Base-by-base conservation (phyloP, 352 stramenopile species). In the Phytopythium chamaehyphon region DNA sequence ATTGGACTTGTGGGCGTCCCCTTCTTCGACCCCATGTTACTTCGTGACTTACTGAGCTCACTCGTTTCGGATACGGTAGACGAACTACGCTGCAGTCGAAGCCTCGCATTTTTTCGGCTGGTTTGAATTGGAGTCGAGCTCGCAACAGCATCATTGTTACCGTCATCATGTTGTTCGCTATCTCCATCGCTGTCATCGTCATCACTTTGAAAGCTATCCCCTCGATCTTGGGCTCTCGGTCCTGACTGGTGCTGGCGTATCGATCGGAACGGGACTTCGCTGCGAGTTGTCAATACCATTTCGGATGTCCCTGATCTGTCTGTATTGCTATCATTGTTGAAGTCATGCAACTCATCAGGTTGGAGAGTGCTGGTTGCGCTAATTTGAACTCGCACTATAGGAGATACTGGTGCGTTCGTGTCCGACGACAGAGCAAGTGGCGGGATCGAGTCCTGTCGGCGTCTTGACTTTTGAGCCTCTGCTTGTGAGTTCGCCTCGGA, bases 1-100 rank as follows among this genome's bases (percentile, higher is more conserved):
- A 58, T 45, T 11, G 47, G 44, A 36, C 51, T 65, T n/a, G 59
- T 55, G 18, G 40, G 62, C 11, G 47, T 51, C 1, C 55, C 56
- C 2, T 52, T 55, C 11, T 44, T 69, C 6, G 21, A 33, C 47
- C 12, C 22, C 19, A n/a, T 19, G 7, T 40, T 48, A 14, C n/a
- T 26, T 44, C n/a, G 28, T 12, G 21, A 31, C 22, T 51, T 35
- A 39, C 10, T 23, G 31, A 9, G 12, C 23, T 23, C 19, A 22
- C 3, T 49, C 12, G 38, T 35, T n/a, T 21, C 26, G 12, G 19
- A 28, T 14, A 40, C 18, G 3, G 19, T 51, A 14, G 45, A 51
- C 19, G 28, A 15, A 9, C 23, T 28, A 21, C 45, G 45, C 31
- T 42, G 28, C 10, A 51, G 14, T 10, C 8, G 43, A 22, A 12